Evolutionary conservation across 2,329 filamentous ascomycete genomes (phyloP).

Genomic region (Verticillium alfalfae): DNA sequence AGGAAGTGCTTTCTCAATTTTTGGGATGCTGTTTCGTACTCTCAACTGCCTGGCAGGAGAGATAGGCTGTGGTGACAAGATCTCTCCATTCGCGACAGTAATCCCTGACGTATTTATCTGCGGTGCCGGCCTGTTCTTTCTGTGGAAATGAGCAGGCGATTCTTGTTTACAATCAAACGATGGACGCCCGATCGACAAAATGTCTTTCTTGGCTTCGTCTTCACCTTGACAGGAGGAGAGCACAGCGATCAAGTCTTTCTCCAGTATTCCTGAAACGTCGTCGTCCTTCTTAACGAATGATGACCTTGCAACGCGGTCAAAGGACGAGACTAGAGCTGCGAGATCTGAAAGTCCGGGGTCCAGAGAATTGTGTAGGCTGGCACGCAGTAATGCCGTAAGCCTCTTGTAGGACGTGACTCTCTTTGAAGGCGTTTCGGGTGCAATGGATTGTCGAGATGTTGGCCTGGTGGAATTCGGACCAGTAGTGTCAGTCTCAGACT

Average conservation of each 20-base stretch:
- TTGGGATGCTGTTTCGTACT: constrained; percentile 43
- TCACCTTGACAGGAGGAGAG: neutral
- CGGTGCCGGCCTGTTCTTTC: constrained; percentile 17
- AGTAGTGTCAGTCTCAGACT: neutral
- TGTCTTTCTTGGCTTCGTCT: neutral
- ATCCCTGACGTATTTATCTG: constrained; percentile 10
- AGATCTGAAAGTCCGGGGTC: constrained; percentile 19
- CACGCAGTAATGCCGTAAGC: constrained; percentile 3
- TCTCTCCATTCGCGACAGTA: constrained; percentile 11
- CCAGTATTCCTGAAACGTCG: neutral
- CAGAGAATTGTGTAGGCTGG: constrained; percentile 8
- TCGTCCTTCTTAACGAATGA: constrained; percentile 14
- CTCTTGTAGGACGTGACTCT: constrained; percentile 1
- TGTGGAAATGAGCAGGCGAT: constrained; percentile 14
- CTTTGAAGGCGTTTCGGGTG: neutral
- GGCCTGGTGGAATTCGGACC: neutral
- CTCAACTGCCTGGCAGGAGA: constrained; percentile 38
- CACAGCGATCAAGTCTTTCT: neutral
- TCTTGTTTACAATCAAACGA: neutral
- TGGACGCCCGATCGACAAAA: neutral
- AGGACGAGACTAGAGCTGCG: constrained; percentile 20
- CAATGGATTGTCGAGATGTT: neutral
- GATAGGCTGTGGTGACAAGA: constrained; percentile 42
- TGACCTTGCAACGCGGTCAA: constrained; percentile 18
- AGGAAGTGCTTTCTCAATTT: constrained; percentile 47